Percentiles rank a stretch among this genome's conserved stretches.
phyloP scores from a whole-genome alignment of 306 rosid genomes.

The Ormosia emarginata region DNA sequence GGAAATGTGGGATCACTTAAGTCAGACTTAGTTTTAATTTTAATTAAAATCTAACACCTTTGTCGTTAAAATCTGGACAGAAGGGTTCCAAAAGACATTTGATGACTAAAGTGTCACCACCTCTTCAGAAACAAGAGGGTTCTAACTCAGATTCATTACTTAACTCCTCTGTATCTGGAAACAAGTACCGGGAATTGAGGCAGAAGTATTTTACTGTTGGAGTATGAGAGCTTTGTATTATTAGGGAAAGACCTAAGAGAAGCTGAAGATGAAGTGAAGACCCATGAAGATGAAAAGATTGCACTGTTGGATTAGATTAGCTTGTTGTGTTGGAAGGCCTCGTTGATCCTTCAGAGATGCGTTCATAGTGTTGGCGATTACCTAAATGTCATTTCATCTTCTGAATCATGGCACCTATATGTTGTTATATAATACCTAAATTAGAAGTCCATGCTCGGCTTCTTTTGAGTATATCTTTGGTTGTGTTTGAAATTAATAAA shows the following conservation, averaged over 20 bases:
- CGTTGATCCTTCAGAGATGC: constrained; percentile 56
- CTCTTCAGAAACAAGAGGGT: constrained; percentile 62
- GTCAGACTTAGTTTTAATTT: no score
- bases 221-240: constrained; percentile 67
- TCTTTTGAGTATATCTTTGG: constrained; percentile 1
- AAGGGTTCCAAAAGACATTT: constrained; percentile 57
- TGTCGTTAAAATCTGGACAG: constrained; percentile 41
- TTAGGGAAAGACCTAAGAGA: constrained; percentile 65
- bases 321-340: constrained; percentile 90
- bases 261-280: constrained; percentile 69
- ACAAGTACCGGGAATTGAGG: constrained; percentile 71
- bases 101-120: constrained; percentile 52
- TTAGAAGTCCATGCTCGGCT: constrained; percentile 6
- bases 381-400: constrained; percentile 3
- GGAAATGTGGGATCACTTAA: no score
- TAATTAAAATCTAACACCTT: not conserved
- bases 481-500: no score
- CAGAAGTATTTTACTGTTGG: constrained; percentile 67
- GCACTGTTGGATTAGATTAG: constrained; percentile 58
- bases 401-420: constrained; percentile 4
- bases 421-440: constrained; percentile 3
- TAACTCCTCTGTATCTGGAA: constrained; percentile 65
- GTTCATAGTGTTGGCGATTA: constrained; percentile 32
- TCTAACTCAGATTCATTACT: constrained; percentile 87
- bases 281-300: constrained; percentile 80